These are phyloP conservation scores for Pythium aquatile DNA, from an alignment of 352 stramenopile species.

Conservation along the genomic window DNA sequence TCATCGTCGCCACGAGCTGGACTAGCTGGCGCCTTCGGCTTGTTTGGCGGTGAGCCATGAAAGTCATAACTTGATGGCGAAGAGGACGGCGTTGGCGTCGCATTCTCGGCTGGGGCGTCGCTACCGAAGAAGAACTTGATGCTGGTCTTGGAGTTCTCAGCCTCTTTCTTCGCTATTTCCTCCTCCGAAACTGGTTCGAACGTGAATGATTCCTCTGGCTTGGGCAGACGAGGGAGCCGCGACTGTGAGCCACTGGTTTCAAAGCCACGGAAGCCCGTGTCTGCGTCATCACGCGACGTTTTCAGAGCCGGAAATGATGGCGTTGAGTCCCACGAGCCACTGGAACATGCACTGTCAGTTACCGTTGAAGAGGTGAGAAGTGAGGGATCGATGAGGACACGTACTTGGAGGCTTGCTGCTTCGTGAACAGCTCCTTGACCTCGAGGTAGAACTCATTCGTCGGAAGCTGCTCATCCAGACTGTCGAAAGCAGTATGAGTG, in stretches of 20 bases:
- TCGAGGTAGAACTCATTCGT: constrained; percentile 36
- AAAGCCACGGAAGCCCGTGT: constrained; percentile 9
- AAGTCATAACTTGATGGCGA: constrained; percentile 35
- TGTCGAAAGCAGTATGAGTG: neutral
- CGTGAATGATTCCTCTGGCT: constrained; percentile 4
- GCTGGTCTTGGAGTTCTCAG: neutral
- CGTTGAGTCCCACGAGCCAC: constrained; percentile 47
- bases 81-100: constrained; percentile 25
- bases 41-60: neutral
- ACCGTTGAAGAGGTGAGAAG: no score
- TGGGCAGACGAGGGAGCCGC: constrained; percentile 13
- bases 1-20: constrained; percentile 8
- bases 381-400: constrained; percentile 6
- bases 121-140: constrained; percentile 54
- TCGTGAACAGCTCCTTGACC: constrained; percentile 48
- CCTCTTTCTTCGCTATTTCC: neutral
- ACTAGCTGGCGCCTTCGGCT: neutral
- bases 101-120: neutral
- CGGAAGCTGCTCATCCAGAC: constrained; percentile 23
- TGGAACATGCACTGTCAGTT: constrained; percentile 10
- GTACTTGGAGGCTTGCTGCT: constrained; percentile 44
- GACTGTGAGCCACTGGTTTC: neutral
- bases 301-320: constrained; percentile 19
- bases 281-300: neutral
- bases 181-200: neutral